These are phyloP conservation scores for Salix arbutifolia DNA, from an alignment of 345 rosid genomes.

Conservation along the genomic window DNA sequence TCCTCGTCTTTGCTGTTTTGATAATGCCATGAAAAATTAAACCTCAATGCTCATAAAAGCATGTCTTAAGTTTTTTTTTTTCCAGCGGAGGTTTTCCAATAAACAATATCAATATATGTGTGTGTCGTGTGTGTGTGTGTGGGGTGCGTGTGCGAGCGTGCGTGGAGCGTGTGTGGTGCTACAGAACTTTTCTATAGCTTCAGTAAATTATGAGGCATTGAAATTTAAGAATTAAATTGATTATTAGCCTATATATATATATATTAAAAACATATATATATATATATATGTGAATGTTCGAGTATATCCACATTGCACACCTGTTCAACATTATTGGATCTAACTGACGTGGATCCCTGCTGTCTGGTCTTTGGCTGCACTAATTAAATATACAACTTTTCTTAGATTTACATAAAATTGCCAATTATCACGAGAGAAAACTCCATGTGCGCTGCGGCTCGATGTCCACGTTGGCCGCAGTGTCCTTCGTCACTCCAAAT, in stretches of 20 bases:
- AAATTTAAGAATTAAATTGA: neutral
- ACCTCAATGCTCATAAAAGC: too few species aligned
- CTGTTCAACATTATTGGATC: slow-evolving; percentile 10
- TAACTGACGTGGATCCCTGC: slow-evolving; percentile 32
- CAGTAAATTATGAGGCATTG: neutral
- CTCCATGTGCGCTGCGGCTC: slow-evolving; percentile 21
- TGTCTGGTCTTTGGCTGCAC: neutral
- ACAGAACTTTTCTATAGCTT: too few species aligned
- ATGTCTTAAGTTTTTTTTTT: too few species aligned
- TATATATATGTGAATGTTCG: slow-evolving; percentile 10
- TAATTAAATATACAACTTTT: neutral
- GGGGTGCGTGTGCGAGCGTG: too few species aligned
- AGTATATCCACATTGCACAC: slow-evolving; percentile 20
- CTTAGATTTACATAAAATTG: neutral
- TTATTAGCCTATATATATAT: too few species aligned
- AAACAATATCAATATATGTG: too few species aligned
- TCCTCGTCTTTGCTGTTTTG: too few species aligned
- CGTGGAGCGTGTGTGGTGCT: too few species aligned
- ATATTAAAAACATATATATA: too few species aligned
- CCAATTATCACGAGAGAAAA: neutral
- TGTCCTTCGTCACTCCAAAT: neutral
- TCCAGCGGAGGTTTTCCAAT: too few species aligned
- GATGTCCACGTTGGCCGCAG: neutral
- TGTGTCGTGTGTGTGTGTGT: too few species aligned
- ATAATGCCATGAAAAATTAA: too few species aligned